Base-by-base conservation (phyloP, 75 land plant species). In the Larix kaempferi region DNA sequence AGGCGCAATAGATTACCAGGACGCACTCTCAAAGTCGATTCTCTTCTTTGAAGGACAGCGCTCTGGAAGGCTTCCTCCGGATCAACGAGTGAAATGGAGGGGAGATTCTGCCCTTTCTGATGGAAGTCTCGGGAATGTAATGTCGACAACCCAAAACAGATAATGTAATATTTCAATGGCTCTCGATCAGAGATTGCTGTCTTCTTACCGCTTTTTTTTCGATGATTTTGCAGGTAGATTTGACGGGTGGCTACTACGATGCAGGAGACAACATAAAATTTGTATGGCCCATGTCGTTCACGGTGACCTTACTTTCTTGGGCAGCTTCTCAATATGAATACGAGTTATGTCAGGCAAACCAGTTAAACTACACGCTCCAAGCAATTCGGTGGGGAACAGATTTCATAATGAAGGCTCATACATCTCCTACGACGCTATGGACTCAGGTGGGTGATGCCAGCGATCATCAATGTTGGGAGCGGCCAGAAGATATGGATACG, bases 401-500 rank as follows among this genome's bases (percentile, higher is more conserved):
- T 37, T 85, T 37, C 63, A 41, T 76, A 54, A 22, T 81, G 26
- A 49, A 37, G 56, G 59, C 81, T 25, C 75, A 83, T 49, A 74
- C 77, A 17, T 26, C 62, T 22, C 25, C 86, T 10, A 78, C 73
- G 57, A 74, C 61, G 8, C 44, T 84, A 3, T 84, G 80, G 57
- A 84, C 80, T 23, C 85, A 82, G 77, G 89, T 90, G 21, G 92
- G 84, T 59, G 86, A 90, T 65, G 86, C 86, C 59, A 77, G 75
- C 21, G 99, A 96, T 83, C 99, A 94, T 80, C 17, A 69, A 1
- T 95, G 98, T 66, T 95, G 98, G 98, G 88, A 93, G 77, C 66
- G 98, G 44, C 93, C 95, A 6, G 99, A 96, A 76, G 99, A 96
- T 77, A 92, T 96, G 90, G 98, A 94, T 82, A 90, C 90, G 0